Base-by-base conservation (phyloP, 208 protist genomes). In the Crithidia sp. region DNA sequence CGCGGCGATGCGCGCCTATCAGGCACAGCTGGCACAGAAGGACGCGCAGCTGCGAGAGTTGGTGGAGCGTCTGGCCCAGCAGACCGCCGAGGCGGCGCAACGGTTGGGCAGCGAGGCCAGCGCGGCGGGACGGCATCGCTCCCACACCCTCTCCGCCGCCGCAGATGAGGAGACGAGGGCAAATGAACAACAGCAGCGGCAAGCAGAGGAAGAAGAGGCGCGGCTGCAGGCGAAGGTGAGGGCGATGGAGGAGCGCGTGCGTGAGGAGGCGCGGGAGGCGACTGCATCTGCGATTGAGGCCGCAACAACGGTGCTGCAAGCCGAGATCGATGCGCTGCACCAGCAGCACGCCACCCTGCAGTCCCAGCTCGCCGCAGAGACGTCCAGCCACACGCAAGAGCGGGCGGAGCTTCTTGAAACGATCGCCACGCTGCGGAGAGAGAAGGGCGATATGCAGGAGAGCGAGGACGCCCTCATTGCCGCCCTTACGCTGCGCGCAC, bases 41-140 rank as follows among this genome's bases (percentile, higher is more conserved):
- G 81, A 81, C 8, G 81, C 59, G 6, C 60, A 70, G 67, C 55
- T 85, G 37, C 67, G 62, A 13, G 71, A 77, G 8, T 43, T 79
- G 47, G 45, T 70, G 47, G 50, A 64, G 28, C 66, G 73, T 6
- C 14, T 68, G 19, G 36, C 8, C 14, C 17, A 28, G 16, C 47
- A 47, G 37, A 41, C 55, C 5, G 49, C 59, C 9, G 61, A 50
- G 13, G 50, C 52, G 4, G 2, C 12, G 62, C 74, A 64, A 40
- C 66, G 55, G 19, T 37, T 5, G 37, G 5, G 67, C 50, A 66
- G 56, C 54, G 45, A 2, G 53, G 53, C 49, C n/a, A 7, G 65
- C 65, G 65, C 17, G 9, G 65, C 53, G 14, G 41, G 41, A 7
- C 39, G 40, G 5, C 65, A 52, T 4, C 65, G 5, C n/a, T 50